Evolutionary conservation across 1,139 yeast genomes (phyloP).

Genomic region (Yamadazyma buinensis): DNA sequence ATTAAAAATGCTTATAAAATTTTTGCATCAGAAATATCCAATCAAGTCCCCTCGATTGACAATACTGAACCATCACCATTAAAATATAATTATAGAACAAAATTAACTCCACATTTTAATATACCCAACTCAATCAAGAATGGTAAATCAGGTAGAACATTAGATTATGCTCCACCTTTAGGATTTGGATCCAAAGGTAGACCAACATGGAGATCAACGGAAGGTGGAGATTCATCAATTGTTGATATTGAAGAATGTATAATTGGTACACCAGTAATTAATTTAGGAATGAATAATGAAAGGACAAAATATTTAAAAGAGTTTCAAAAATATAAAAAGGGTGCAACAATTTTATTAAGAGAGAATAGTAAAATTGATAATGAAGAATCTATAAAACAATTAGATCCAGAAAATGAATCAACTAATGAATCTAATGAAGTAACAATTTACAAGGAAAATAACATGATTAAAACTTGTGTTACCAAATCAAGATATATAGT

Average conservation of each 20-base stretch:
- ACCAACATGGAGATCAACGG: slow-evolving; percentile 61
- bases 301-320: slow-evolving; percentile 49
- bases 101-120: slow-evolving; percentile 93
- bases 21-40: slow-evolving; percentile 53
- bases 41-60: slow-evolving; percentile 54
- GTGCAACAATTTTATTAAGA: slow-evolving; percentile 82
- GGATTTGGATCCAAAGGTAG: slow-evolving; percentile 89
- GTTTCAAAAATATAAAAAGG: slow-evolving; percentile 62
- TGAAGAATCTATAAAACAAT: slow-evolving; percentile 20
- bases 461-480: slow-evolving; percentile 47
- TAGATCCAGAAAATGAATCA: slow-evolving; percentile 38
- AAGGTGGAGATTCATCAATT: slow-evolving; percentile 50
- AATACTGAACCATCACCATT: slow-evolving; percentile 78
- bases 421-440: slow-evolving; percentile 35
- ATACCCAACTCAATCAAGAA: slow-evolving; percentile 51
- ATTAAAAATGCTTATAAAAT: slow-evolving; percentile 78
- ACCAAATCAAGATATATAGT: slow-evolving; percentile 78
- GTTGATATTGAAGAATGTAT: slow-evolving; percentile 92
- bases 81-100: slow-evolving; percentile 77
- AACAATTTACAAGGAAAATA: slow-evolving; percentile 16
- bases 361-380: slow-evolving; percentile 55
- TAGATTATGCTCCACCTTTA: slow-evolving; percentile 57
- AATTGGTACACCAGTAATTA: slow-evolving; percentile 79
- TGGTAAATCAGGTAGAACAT: slow-evolving; percentile 18
- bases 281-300: slow-evolving; percentile 72